Conservation (phyloP, 108 stramenopile species). For the Thalassiosira profunda region DNA sequence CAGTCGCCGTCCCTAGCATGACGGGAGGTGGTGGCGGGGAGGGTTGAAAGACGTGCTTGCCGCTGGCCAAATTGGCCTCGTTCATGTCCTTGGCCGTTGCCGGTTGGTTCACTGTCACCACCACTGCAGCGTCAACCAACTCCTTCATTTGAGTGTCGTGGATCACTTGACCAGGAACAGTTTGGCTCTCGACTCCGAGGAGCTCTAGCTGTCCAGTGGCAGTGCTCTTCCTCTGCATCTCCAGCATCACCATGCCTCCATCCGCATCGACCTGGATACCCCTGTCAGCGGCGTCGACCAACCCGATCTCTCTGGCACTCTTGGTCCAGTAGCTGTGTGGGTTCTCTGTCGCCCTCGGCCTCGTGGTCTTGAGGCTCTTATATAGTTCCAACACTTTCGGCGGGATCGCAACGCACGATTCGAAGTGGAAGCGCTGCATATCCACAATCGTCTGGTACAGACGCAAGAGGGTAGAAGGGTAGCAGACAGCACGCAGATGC, state of each 20-base stretch:
- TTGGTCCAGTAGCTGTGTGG: constrained; percentile 91
- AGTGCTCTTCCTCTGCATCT: constrained; percentile 22
- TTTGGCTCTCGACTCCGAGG: too few relatives aligned
- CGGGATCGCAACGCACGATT: constrained; percentile 83
- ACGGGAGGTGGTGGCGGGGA: too few relatives aligned
- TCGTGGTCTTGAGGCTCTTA: constrained; percentile 85
- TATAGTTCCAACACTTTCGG: constrained; percentile 66
- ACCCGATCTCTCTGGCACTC: constrained; percentile 78
- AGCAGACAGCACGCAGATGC: constrained; percentile 88
- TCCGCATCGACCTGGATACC: constrained; percentile 60
- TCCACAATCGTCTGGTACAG: constrained; percentile 88
- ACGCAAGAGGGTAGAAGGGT: constrained; percentile 68
- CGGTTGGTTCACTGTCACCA: too few relatives aligned
- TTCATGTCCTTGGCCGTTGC: too few relatives aligned
- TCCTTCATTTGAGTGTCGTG: too few relatives aligned
- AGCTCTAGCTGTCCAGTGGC: constrained; percentile 13
- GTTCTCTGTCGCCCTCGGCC: constrained; percentile 83
- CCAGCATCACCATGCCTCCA: neutral
- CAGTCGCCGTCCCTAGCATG: too few relatives aligned
- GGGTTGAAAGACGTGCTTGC: too few relatives aligned
- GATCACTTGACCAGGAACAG: too few relatives aligned
- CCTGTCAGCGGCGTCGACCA: constrained; percentile 72
- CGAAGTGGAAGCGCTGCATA: constrained; percentile 94
- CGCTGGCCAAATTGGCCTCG: too few relatives aligned
- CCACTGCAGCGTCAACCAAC: too few relatives aligned